phyloP scores from a whole-genome alignment of 2,329 filamentous ascomycete genomes.

The Dactylellina haptotyla region DNA sequence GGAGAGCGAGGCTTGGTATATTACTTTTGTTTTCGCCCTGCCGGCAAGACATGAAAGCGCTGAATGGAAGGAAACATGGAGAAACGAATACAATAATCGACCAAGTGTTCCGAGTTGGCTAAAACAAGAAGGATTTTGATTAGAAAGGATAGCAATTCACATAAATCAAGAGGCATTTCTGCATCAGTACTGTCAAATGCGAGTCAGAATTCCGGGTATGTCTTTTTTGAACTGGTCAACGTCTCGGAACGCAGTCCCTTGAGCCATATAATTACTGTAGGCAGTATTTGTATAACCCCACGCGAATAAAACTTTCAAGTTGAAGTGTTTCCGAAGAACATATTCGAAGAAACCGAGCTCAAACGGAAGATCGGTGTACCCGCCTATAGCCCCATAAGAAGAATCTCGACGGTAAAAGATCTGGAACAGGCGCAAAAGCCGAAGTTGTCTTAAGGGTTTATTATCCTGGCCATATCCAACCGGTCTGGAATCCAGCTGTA shows the following conservation, averaged over 20 bases:
- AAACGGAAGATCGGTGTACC: slow-evolving; percentile 20
- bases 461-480: slow-evolving; percentile 8
- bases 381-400: too few relatives aligned
- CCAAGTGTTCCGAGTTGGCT: slow-evolving; percentile 19
- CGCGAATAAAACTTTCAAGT: slow-evolving; percentile 16
- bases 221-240: slow-evolving; percentile 19
- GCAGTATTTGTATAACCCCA: slow-evolving; percentile 28
- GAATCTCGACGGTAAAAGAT: background rate
- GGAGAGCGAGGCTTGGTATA: slow-evolving; percentile 71
- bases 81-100: background rate
- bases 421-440: slow-evolving; percentile 19
- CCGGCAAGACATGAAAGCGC: slow-evolving; percentile 63
- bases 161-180: too few relatives aligned
- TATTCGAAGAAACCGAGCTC: slow-evolving; percentile 48
- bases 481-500: slow-evolving; percentile 12
- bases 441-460: slow-evolving; percentile 4
- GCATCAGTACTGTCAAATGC: background rate
- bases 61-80: slow-evolving; percentile 25
- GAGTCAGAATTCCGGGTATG: slow-evolving; percentile 16
- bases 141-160: background rate
- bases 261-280: slow-evolving; percentile 28
- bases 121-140: slow-evolving; percentile 1
- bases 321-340: slow-evolving; percentile 11
- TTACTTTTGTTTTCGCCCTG: slow-evolving; percentile 76
- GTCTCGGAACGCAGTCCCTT: slow-evolving; percentile 22